These are phyloP conservation scores for Trametes villosa DNA, from an alignment of 768 basidiomycete species.

Conservation along the genomic window DNA sequence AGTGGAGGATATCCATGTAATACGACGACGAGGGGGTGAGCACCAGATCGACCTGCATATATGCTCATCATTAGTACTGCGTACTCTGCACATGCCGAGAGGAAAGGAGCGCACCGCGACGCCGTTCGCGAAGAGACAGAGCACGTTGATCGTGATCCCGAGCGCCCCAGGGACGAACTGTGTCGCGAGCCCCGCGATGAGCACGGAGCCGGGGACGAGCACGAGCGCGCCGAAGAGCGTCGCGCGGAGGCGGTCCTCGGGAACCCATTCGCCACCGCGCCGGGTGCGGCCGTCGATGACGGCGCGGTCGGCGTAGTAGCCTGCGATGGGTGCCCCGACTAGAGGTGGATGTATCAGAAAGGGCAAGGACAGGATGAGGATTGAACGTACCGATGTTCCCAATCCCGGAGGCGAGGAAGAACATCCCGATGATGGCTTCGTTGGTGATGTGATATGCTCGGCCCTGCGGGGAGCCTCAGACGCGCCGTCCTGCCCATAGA, in stretches of 20 bases:
- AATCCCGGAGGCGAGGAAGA: constrained; percentile 61
- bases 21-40: constrained; percentile 62
- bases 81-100: no score
- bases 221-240: constrained; percentile 49
- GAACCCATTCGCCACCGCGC: constrained; percentile 62
- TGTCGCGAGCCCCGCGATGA: constrained; percentile 52
- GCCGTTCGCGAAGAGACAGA: constrained; percentile 66
- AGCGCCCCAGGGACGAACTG: constrained; percentile 50
- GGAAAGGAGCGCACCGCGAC: no score
- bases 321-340: constrained; percentile 67
- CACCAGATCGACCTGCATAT: no score
- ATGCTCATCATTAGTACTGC: no score
- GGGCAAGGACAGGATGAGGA: neutral
- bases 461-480: constrained; percentile 45
- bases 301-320: constrained; percentile 59
- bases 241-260: constrained; percentile 69
- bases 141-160: constrained; percentile 54
- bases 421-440: constrained; percentile 59
- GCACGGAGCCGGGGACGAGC: constrained; percentile 56
- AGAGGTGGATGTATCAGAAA: neutral
- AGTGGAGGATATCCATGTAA: constrained; percentile 61
- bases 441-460: constrained; percentile 57
- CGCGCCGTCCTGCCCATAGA: neutral
- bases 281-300: constrained; percentile 51
- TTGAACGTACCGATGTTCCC: constrained; percentile 55